Evolutionary conservation across 2,329 filamentous ascomycete species (phyloP).

Genomic region (Dactylellina sp.): DNA sequence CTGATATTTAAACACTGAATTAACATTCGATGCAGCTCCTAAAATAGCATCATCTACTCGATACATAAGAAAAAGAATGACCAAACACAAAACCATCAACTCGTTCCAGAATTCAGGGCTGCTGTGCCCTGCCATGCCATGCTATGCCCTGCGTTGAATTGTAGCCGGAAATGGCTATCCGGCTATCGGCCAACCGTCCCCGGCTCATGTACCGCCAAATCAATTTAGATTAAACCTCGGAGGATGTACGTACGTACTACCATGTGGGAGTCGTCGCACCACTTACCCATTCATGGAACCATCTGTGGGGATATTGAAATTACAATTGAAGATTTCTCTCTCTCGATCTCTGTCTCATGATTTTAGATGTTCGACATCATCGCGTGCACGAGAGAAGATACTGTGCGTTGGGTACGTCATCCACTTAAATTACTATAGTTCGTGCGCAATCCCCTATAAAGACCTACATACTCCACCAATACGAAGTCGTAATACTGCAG

Average conservation of each 20-base stretch:
- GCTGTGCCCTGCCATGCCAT: no score
- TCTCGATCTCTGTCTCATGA: background rate
- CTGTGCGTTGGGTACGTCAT: slow-evolving; percentile 35
- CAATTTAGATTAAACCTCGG: background rate
- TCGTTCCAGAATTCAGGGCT: background rate
- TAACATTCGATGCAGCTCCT: background rate
- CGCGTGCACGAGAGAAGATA: background rate
- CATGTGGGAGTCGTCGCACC: background rate
- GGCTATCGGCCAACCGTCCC: background rate
- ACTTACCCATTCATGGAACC: background rate
- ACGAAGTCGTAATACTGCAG: background rate
- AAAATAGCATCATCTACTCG: slow-evolving; percentile 8
- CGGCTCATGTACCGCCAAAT: background rate
- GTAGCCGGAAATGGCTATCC: background rate
- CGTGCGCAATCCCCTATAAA: slow-evolving; percentile 26
- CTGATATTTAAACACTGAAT: background rate
- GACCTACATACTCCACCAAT: no score
- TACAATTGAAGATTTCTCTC: background rate
- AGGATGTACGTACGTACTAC: background rate
- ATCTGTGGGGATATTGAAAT: background rate
- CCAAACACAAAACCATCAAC: background rate
- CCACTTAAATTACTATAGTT: slow-evolving; percentile 11
- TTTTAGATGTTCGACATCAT: background rate
- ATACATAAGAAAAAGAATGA: background rate
- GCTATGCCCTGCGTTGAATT: background rate